A percentile compares a stretch with the other conserved stretches of the same genome.
Evolutionary conservation across 768 basidiomycete genomes (phyloP).

Genomic region (Leucocoprinus sp.): DNA sequence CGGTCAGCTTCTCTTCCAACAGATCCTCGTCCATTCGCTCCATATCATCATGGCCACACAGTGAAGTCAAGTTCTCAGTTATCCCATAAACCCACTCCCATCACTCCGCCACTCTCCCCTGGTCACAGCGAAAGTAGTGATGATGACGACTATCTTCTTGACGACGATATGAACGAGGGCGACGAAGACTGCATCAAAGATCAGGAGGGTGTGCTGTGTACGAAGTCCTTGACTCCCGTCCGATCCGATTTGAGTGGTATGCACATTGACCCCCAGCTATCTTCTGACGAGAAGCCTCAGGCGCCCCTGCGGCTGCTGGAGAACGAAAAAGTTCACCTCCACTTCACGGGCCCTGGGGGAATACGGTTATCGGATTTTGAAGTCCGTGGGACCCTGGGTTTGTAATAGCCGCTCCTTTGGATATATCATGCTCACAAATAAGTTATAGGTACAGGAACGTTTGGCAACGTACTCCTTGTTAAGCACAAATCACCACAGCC

Average conservation of each 20-base stretch:
- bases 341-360: constrained; percentile 45
- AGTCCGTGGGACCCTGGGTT: constrained; percentile 51
- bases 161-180: constrained; percentile 8
- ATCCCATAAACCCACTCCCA: constrained; percentile 9
- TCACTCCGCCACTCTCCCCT: constrained; percentile 15
- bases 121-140: constrained; percentile 10
- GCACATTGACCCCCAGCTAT: constrained; percentile 3
- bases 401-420: constrained; percentile 7
- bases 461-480: constrained; percentile 88
- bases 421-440: neutral
- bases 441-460: constrained; percentile 83
- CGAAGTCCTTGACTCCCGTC: constrained; percentile 9
- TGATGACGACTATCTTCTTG: constrained; percentile 10
- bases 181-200: constrained; percentile 3
- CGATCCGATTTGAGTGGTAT: constrained; percentile 9
- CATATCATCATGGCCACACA: constrained; percentile 1
- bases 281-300: constrained; percentile 9
- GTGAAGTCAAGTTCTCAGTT: constrained; percentile 1
- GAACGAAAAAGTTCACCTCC: constrained; percentile 60
- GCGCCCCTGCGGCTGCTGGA: constrained; percentile 56
- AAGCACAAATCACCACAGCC: constrained; percentile 52
- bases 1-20: constrained; percentile 26
- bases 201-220: constrained; percentile 3
- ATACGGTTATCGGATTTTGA: constrained; percentile 73
- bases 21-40: constrained; percentile 6